A percentile compares a stretch with the other conserved stretches of the same genome.
Evolutionary conservation across 352 stramenopile genomes (phyloP).

Genomic region (Phytopythium oedochilum): DNA sequence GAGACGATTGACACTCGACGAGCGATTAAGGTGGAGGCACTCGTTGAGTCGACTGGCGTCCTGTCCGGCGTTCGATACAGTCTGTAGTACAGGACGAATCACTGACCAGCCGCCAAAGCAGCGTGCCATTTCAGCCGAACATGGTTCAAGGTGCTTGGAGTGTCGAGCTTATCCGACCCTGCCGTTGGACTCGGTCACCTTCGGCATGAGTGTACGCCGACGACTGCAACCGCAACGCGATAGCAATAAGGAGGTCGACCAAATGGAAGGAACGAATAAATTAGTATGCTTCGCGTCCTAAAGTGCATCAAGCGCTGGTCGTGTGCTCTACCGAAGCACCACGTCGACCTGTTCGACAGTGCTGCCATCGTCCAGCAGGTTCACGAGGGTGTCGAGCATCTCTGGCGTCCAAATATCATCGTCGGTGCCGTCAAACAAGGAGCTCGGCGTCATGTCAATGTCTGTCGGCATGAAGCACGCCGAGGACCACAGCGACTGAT

Average conservation of each 20-base stretch:
- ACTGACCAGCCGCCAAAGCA: background rate
- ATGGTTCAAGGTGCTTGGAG: background rate
- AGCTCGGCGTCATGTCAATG: conserved; percentile 23
- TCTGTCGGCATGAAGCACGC: conserved; percentile 18
- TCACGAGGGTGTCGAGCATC: conserved; percentile 37
- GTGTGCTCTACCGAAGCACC: conserved; percentile 4
- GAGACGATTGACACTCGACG: background rate
- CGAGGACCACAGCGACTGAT: conserved; percentile 17
- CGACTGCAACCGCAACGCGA: background rate
- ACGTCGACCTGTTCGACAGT: too few species aligned
- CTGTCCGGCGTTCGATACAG: too few species aligned
- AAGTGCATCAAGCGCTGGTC: background rate
- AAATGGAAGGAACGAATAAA: too few species aligned
- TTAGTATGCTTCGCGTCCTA: background rate
- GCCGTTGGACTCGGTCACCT: background rate
- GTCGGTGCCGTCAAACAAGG: conserved; percentile 1
- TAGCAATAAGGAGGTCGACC: too few species aligned
- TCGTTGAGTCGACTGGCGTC: background rate
- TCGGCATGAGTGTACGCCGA: background rate
- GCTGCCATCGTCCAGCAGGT: conserved; percentile 32
- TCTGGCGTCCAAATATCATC: conserved; percentile 38
- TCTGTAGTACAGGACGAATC: background rate
- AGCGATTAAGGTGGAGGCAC: background rate
- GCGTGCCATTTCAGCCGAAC: background rate
- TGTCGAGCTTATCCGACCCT: background rate